Evolutionary conservation across 2,329 filamentous ascomycete genomes (phyloP), one percentile per base, ranked within the genome.

Genomic region (Calycina herbarum): DNA sequence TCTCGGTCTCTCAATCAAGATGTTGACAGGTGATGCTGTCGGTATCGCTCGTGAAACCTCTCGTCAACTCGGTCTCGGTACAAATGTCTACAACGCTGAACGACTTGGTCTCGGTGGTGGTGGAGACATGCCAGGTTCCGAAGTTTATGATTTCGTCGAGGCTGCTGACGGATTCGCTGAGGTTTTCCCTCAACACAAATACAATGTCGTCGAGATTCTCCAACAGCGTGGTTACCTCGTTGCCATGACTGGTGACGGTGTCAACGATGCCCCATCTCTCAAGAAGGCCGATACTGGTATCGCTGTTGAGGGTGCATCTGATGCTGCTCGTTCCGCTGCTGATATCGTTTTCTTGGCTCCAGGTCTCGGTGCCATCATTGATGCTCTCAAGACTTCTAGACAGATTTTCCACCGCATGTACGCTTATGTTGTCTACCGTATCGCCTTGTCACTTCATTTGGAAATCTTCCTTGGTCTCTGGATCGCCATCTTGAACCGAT

Each of bases 361-460:
- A 64, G 93, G 93, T 83, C 88, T 96, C 69, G 93, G 92, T 79
- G 91, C 93, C 69, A 96, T 96, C 78, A 96, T 96, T 74, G 92
- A 96, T 78, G 92, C 93, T 67, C 86, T 96, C 73, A 96, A 96
- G 83, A 96, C 91, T 71, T 94, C 92, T 38, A 91, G 93, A 75
- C 93, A 96, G 79, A 96, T 97, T 79, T 96, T 96, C 85, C 93
- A 96, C 82, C 92, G 93, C 75, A 96, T 97, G 93, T 95, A 96
- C 82, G 91, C 93, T 67, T 97, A 96, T 82, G 92, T 97, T 71
- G 91, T 96, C 75, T 96, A 96, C 83, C 92, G 93, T 86, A 96
- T 97, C 76, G 93, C 93, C 59, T 82, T 97, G 75, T 96, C 93
- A 17, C 88, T 96, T 70, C 93, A 97, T 78, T 85, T 96, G 76